Conservation (phyloP, 1,284 basidiomycete genomes). For the Sparassis latifolia region DNA sequence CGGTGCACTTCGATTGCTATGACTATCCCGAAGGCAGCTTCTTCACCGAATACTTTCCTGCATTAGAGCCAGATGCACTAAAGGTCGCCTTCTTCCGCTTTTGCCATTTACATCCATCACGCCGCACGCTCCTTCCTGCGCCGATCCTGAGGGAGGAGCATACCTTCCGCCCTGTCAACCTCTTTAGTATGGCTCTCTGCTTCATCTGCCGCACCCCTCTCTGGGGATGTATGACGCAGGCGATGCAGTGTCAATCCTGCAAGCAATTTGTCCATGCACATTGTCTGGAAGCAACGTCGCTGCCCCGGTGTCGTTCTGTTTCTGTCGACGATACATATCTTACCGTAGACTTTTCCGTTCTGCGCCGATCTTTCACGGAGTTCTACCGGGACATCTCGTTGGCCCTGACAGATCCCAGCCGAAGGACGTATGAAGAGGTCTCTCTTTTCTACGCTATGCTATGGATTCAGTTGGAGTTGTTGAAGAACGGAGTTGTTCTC, state of each 20-base stretch:
- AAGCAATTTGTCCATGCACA: constrained; percentile 52
- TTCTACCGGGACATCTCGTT: constrained; percentile 42
- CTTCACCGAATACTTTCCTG: constrained; percentile 44
- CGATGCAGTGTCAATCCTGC: constrained; percentile 57
- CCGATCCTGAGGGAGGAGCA: constrained; percentile 34
- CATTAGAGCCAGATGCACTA: constrained; percentile 38
- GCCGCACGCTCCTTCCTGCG: constrained; percentile 21
- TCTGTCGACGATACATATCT: constrained; percentile 40
- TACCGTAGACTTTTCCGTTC: constrained; percentile 39
- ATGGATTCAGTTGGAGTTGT: constrained; percentile 61
- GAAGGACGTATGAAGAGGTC: constrained; percentile 59
- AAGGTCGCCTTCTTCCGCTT: constrained; percentile 58
- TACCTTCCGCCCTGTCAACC: constrained; percentile 49
- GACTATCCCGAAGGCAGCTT: constrained; percentile 59
- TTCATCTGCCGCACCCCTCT: constrained; percentile 59
- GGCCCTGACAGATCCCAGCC: constrained; percentile 36
- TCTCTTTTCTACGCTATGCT: constrained; percentile 51
- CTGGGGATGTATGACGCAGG: constrained; percentile 66
- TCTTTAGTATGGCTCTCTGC: constrained; percentile 70
- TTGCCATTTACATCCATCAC: constrained; percentile 38
- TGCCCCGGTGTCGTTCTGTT: constrained; percentile 33
- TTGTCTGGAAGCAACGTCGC: constrained; percentile 35
- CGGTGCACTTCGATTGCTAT: constrained; percentile 69
- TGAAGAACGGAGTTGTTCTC: constrained; percentile 57
- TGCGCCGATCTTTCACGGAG: constrained; percentile 50